A percentile compares a stretch with the other conserved stretches of the same genome.
These are phyloP conservation scores for Thecaphora thlaspeos DNA, from an alignment of 1,284 basidiomycete species.

Conservation along the genomic window DNA sequence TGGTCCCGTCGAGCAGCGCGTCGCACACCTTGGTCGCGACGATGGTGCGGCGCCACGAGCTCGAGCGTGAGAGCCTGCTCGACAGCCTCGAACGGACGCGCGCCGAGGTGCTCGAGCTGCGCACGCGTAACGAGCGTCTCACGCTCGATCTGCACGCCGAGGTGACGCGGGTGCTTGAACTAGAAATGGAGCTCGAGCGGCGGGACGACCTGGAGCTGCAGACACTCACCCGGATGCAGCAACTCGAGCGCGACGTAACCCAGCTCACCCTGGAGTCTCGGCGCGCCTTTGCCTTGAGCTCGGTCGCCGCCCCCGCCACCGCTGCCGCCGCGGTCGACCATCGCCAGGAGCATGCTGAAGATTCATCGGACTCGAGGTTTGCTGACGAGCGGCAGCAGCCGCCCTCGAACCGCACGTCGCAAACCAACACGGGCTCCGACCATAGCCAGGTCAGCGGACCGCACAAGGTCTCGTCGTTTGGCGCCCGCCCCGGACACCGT, in stretches of 20 bases:
- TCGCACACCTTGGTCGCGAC: conserved; percentile 31
- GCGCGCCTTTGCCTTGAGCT: too few species aligned
- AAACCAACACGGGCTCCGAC: conserved; percentile 26
- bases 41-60: conserved; percentile 40
- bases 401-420: conserved; percentile 21
- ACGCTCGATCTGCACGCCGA: conserved; percentile 44
- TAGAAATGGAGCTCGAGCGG: conserved; percentile 42
- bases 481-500: conserved; percentile 1
- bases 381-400: conserved; percentile 22
- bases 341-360: conserved; percentile 1
- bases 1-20: not conserved
- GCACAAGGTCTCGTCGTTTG: conserved; percentile 3
- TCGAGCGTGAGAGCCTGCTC: conserved; percentile 44
- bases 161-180: conserved; percentile 43
- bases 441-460: conserved; percentile 29
- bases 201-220: conserved; percentile 27
- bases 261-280: too few species aligned
- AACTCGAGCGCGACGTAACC: conserved; percentile 10
- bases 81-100: conserved; percentile 40
- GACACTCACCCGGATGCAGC: conserved; percentile 24
- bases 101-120: conserved; percentile 26
- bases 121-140: conserved; percentile 25
- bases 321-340: too few species aligned
- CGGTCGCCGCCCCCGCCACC: too few species aligned
- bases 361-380: conserved; percentile 23